Base-by-base conservation (phyloP, 257 asterid genomes). In the Penstemon barbatus region DNA sequence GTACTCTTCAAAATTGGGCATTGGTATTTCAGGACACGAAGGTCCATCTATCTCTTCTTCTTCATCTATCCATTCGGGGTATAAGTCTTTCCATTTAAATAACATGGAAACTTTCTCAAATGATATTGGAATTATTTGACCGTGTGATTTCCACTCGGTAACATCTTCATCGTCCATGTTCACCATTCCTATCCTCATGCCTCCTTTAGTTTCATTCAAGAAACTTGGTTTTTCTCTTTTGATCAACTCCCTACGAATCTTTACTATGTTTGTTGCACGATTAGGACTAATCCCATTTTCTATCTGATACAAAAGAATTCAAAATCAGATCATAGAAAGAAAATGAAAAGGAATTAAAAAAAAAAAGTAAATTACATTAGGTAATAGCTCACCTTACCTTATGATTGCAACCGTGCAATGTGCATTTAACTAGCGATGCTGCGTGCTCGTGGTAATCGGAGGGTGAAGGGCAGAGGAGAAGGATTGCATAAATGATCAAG, bases 51-150 rank as follows among this genome's bases (percentile, higher is more conserved):
- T 79, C 69, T 93, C 97, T 64, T 93, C 97, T 49, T 93, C 99
- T 65, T 93, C 99, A 49, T 93, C 97, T 61, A 93, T 90, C 99
- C 99, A 93, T 49, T 88, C 99, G 8, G 97, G 99, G 66, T 88
- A 93, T 37, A 90, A 51, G 44, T 82, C 82, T 61, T 87, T 81
- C 99, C 99, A 93, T 64, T 85, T 81, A 0, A 93, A 83, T 7
- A 78, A 42, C 19, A 76, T 70, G 0, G 96, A 86, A 0, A 86
- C 96, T 58, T 42, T 63, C 7, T 87, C 82, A 15, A 88, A 87
- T 0, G 63, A 5, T 3, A 90, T 56, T 0, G 78, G 85, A 5
- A 65, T n/a, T 0, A 69, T 54, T 3, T 79, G 71, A 4, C 91
- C 95, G 3, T 76, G 69, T 0, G 18, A 44, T 0, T 72, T 63